Conservation (phyloP, 2,329 filamentous ascomycete species). For the Aspergillus sojae region DNA sequence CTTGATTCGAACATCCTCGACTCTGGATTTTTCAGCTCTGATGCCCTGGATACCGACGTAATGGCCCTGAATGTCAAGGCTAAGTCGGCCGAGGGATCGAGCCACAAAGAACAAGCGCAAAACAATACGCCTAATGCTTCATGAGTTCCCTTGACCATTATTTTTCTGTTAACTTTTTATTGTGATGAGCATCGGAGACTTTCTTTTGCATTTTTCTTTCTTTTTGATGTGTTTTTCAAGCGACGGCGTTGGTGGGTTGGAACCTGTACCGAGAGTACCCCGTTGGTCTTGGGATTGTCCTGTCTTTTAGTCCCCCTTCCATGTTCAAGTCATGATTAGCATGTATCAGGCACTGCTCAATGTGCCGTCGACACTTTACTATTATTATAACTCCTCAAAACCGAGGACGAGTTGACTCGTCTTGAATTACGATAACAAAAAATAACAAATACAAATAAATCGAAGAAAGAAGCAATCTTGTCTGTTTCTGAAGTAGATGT, state of each 20-base stretch:
- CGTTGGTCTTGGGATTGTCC: neutral
- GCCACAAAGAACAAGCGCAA: slow-evolving; percentile 16
- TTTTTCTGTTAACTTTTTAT: slow-evolving; percentile 10
- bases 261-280: neutral
- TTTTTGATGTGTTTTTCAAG: slow-evolving; percentile 9
- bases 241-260: slow-evolving; percentile 20
- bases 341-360: neutral
- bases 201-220: slow-evolving; percentile 9
- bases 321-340: slow-evolving; percentile 16
- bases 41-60: slow-evolving; percentile 32
- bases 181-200: slow-evolving; percentile 4
- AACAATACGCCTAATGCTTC: slow-evolving; percentile 18
- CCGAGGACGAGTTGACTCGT: neutral
- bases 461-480: neutral
- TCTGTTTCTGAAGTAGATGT: neutral
- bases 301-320: slow-evolving; percentile 11
- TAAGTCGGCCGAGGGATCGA: slow-evolving; percentile 19
- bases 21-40: slow-evolving; percentile 40
- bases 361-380: neutral
- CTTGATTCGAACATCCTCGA: slow-evolving; percentile 37
- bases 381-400: neutral
- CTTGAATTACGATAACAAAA: neutral
- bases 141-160: slow-evolving; percentile 20
- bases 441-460: neutral
- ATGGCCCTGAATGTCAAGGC: slow-evolving; percentile 26